These are phyloP conservation scores for Kurtzmaniella natalensis DNA, from an alignment of 1,139 yeast species.

Conservation along the genomic window DNA sequence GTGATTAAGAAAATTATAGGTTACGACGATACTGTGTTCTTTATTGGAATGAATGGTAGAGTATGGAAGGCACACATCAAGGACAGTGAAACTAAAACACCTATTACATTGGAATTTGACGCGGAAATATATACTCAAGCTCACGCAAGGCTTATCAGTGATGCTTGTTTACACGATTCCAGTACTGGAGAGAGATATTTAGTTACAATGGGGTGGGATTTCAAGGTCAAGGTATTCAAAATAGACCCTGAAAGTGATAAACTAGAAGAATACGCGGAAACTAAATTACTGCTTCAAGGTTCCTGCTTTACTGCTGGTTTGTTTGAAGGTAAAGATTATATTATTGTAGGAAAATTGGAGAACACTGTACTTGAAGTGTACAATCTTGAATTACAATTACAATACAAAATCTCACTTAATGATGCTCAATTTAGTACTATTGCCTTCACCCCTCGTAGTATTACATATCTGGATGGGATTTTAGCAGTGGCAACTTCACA, in stretches of 20 bases:
- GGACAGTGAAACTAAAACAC: slow-evolving; percentile 4
- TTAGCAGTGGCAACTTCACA: slow-evolving; percentile 68
- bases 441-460: slow-evolving; percentile 57
- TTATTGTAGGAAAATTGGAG: slow-evolving; percentile 57
- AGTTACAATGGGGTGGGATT: slow-evolving; percentile 64
- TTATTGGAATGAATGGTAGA: slow-evolving; percentile 41
- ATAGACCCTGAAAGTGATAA: slow-evolving; percentile 17
- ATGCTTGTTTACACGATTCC: slow-evolving; percentile 18
- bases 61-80: slow-evolving; percentile 9
- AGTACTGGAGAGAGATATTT: slow-evolving; percentile 26
- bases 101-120: slow-evolving; percentile 9
- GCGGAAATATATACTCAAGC: slow-evolving; percentile 14
- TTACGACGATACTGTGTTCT: slow-evolving; percentile 14
- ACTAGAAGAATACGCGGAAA: slow-evolving; percentile 23
- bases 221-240: slow-evolving; percentile 34
- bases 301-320: slow-evolving; percentile 40
- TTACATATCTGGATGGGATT: slow-evolving; percentile 26
- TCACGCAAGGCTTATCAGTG: slow-evolving; percentile 32
- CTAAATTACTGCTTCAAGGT: slow-evolving; percentile 43
- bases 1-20: slow-evolving; percentile 32
- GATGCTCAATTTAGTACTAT: slow-evolving; percentile 73
- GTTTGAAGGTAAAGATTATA: slow-evolving; percentile 25
- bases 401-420: slow-evolving; percentile 56
- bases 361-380: slow-evolving; percentile 54
- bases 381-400: slow-evolving; percentile 16